These are phyloP conservation scores for Hyphopichia burtonii DNA, from an alignment of 1,139 yeast species.

Conservation along the genomic window DNA sequence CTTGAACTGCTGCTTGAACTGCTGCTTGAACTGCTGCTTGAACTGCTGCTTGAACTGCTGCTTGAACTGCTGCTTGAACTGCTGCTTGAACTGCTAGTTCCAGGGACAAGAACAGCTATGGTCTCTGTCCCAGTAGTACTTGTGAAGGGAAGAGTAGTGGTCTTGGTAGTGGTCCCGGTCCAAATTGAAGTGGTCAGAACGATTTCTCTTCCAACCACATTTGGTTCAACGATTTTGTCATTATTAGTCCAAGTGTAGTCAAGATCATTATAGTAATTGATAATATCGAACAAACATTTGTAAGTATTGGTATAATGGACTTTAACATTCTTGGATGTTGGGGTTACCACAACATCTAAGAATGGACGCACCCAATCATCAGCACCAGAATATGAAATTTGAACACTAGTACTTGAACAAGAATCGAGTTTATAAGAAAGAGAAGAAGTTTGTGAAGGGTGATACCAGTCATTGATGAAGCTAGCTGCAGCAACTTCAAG, in stretches of 20 bases:
- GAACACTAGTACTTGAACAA: background rate
- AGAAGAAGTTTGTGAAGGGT: conserved; percentile 14
- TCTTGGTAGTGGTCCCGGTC: conserved; percentile 19
- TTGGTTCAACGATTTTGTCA: conserved; percentile 15
- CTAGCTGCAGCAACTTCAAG: conserved; percentile 20
- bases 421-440: too few species aligned
- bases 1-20: too few species aligned
- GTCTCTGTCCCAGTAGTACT: conserved; percentile 13
- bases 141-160: conserved; percentile 17
- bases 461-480: conserved; percentile 20
- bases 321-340: background rate
- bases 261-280: conserved; percentile 1
- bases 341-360: background rate
- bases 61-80: too few species aligned
- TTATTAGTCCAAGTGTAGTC: conserved; percentile 14
- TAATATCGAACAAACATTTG: background rate
- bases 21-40: too few species aligned
- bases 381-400: background rate
- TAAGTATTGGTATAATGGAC: background rate
- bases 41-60: too few species aligned
- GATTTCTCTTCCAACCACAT: conserved; percentile 19
- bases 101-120: conserved; percentile 15
- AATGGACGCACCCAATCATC: background rate
- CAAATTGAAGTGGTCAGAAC: conserved; percentile 23
- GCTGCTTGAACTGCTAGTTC: background rate